A percentile compares a stretch with the other conserved stretches of the same genome.
Evolutionary conservation across 176 grass and related monocot species (phyloP).

Genomic region (Hyparrhenia diplandra): DNA sequence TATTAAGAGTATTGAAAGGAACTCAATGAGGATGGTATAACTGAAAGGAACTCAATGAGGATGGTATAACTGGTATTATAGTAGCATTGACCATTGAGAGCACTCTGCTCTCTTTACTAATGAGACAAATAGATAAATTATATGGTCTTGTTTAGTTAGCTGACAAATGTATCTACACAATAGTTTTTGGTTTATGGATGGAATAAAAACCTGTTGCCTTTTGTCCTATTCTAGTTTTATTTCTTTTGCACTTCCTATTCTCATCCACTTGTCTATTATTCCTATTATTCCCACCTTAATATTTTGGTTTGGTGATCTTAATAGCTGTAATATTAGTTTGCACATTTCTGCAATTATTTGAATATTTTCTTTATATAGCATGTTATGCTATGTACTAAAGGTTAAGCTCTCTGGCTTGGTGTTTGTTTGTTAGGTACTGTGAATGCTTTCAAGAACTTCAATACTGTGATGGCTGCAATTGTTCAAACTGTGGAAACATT

Average conservation of each 20-base stretch:
- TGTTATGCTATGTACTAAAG: not conserved
- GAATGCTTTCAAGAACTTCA: constrained; percentile 63
- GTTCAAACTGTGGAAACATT: constrained; percentile 54
- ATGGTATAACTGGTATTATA: not conserved
- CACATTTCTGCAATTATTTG: constrained; percentile 6
- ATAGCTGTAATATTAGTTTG: not conserved
- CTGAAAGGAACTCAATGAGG: not conserved
- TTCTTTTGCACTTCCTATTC: not conserved
- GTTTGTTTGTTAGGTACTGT: constrained; percentile 55
- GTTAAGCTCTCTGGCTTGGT: constrained; percentile 20
- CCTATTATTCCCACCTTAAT: not conserved
- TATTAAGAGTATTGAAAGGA: constrained; percentile 16
- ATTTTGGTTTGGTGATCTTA: constrained; percentile 10
- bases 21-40: too few relatives aligned
- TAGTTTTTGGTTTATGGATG: not conserved
- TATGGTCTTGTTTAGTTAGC: not conserved
- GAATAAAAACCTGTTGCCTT: not conserved
- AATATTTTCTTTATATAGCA: constrained; percentile 11
- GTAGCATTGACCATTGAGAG: not conserved
- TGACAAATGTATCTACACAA: not conserved
- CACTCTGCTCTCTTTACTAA: not conserved
- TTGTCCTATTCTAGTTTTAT: not conserved
- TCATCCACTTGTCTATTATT: not conserved
- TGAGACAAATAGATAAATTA: not conserved
- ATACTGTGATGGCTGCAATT: constrained; percentile 67